A percentile compares a stretch with the other conserved stretches of the same genome.
phyloP scores from a whole-genome alignment of 768 basidiomycete species.

The Lentinula guzmanii region DNA sequence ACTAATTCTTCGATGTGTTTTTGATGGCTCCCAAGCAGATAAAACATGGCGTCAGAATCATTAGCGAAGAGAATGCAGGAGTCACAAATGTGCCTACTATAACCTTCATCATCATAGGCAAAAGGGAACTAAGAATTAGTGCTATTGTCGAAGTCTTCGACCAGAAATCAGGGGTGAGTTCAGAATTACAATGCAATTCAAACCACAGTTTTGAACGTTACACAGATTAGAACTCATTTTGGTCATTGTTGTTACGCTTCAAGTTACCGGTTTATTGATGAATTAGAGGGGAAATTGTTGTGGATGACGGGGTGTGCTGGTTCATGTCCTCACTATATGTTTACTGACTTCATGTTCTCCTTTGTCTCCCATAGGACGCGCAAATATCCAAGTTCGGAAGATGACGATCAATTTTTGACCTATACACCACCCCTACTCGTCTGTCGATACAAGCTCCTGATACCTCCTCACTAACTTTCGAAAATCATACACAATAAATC shows the following conservation, averaged over 20 bases:
- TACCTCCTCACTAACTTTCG: too few relatives aligned
- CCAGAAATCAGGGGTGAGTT: constrained; percentile 52
- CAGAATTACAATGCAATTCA: not conserved
- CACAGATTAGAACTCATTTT: constrained; percentile 69
- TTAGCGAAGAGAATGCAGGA: constrained; percentile 48
- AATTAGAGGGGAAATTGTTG: too few relatives aligned
- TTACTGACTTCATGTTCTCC: too few relatives aligned
- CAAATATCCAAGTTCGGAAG: too few relatives aligned
- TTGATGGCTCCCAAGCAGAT: not conserved
- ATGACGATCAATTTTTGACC: too few relatives aligned
- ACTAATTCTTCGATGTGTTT: not conserved
- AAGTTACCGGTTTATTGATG: too few relatives aligned
- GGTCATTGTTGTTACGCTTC: constrained; percentile 78
- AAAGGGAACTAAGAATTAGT: constrained; percentile 44
- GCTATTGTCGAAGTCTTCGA: constrained; percentile 67
- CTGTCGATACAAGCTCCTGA: too few relatives aligned
- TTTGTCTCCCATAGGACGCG: too few relatives aligned
- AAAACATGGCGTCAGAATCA: constrained; percentile 49
- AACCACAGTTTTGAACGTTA: not conserved
- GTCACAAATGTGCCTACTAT: constrained; percentile 57
- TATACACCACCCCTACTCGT: too few relatives aligned
- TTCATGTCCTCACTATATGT: too few relatives aligned
- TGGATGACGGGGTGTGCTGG: too few relatives aligned
- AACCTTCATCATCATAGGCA: constrained; percentile 63
- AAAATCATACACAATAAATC: too few relatives aligned